Percentiles rank a stretch among this genome's conserved stretches.
These are phyloP conservation scores for Volvox reticuliferus DNA, from an alignment of 139 green algal genomes.

Conservation along the genomic window DNA sequence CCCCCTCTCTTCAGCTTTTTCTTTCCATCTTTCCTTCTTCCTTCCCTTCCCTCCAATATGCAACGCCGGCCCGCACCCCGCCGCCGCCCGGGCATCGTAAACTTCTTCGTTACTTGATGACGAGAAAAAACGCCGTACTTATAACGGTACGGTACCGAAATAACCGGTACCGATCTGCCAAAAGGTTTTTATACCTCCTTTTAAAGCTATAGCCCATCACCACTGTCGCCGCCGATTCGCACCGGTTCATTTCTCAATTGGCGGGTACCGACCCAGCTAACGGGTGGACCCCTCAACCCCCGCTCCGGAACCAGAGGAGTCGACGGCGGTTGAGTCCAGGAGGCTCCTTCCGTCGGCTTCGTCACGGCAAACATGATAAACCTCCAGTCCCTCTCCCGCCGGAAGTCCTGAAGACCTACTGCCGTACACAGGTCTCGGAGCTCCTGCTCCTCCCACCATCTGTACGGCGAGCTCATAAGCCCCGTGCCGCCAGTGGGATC, in stretches of 20 bases:
- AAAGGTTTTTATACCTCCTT: no score
- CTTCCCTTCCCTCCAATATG: no score
- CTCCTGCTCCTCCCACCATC: conserved; percentile 91
- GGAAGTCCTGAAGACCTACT: conserved; percentile 64
- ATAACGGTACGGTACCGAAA: no score
- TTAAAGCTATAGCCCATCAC: no score
- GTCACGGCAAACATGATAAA: conserved; percentile 93
- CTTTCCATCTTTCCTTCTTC: no score
- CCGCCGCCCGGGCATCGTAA: no score
- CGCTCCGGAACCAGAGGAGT: neutral
- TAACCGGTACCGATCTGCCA: no score
- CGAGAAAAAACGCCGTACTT: no score
- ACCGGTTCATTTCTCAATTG: neutral
- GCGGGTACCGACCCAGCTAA: neutral
- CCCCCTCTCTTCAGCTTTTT: no score
- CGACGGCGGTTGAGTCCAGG: neutral
- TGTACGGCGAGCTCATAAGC: conserved; percentile 53
- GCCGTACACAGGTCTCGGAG: conserved; percentile 75
- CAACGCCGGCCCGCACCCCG: no score
- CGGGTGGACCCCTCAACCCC: no score
- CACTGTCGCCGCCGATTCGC: neutral
- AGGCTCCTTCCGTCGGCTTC: conserved; percentile 69
- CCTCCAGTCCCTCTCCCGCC: conserved; percentile 63
- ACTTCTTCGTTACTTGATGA: no score
- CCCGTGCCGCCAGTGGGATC: neutral